Conservation (phyloP, 495 filamentous ascomycete genomes). For the Symbiotaphrina buchneri region DNA sequence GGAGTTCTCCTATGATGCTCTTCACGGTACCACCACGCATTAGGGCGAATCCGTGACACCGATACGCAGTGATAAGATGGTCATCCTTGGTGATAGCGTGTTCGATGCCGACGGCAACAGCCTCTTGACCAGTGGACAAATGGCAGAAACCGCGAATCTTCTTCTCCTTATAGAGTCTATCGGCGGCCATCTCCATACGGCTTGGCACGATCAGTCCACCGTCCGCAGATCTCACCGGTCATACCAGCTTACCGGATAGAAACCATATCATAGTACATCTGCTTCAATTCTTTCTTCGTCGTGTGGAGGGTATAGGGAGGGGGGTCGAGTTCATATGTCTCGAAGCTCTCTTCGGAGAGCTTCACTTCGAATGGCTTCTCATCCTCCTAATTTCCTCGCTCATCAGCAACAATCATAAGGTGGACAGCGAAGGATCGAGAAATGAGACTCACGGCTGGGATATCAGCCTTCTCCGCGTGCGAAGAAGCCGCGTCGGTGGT, state of each 20-base stretch:
- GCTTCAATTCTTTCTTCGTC: slow-evolving; percentile 92
- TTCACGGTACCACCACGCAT: slow-evolving; percentile 88
- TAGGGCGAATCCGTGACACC: slow-evolving; percentile 93
- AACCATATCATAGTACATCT: slow-evolving; percentile 99
- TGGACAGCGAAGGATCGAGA: not conserved
- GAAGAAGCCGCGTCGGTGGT: slow-evolving; percentile 87
- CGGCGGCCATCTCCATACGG: slow-evolving; percentile 93
- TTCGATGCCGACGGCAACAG: slow-evolving; percentile 91
- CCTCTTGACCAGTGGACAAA: slow-evolving; percentile 92
- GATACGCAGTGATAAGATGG: slow-evolving; percentile 92
- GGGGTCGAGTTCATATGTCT: slow-evolving; percentile 96
- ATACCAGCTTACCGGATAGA: slow-evolving; percentile 50
- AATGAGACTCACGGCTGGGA: slow-evolving; percentile 32
- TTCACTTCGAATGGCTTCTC: slow-evolving; percentile 82
- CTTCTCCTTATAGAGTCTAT: slow-evolving; percentile 13
- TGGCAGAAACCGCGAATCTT: slow-evolving; percentile 27
- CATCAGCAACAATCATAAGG: not conserved
- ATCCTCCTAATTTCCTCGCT: slow-evolving; percentile 38
- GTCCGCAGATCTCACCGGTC: slow-evolving; percentile 96
- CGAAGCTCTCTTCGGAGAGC: slow-evolving; percentile 94
- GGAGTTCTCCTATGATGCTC: slow-evolving; percentile 88
- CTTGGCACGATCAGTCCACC: slow-evolving; percentile 26
- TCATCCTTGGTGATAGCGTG: slow-evolving; percentile 79
- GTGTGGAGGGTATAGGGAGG: slow-evolving; percentile 75
- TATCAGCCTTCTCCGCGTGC: slow-evolving; percentile 64